Evolutionary conservation across 495 filamentous ascomycete species (phyloP).

Genomic region (Letharia columbiana): DNA sequence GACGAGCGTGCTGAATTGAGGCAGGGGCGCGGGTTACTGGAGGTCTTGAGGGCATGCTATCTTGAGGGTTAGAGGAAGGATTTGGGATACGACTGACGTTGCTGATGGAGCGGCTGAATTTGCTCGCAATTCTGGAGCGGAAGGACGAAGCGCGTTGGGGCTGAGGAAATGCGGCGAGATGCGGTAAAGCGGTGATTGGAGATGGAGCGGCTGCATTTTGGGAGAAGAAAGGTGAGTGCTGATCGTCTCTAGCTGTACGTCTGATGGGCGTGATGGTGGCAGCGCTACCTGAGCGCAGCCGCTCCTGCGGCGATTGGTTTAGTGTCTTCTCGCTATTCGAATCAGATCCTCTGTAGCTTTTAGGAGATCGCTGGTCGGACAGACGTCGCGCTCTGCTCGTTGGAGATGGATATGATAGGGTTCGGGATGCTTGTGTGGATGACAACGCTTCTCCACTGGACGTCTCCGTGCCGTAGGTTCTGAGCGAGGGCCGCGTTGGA

Average conservation of each 20-base stretch:
- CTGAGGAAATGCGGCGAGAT: background rate
- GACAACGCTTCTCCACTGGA: conserved; percentile 15
- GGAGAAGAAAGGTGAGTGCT: conserved; percentile 1
- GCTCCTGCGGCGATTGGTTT: conserved; percentile 3
- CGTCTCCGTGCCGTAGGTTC: conserved; percentile 15
- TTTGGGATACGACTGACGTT: conserved; percentile 7
- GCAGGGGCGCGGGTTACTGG: background rate
- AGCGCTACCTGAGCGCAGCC: background rate
- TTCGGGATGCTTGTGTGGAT: conserved; percentile 8
- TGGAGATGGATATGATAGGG: conserved; percentile 22
- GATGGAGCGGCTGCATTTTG: conserved; percentile 1
- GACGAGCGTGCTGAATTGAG: conserved; percentile 6
- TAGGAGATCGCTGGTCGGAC: conserved; percentile 15
- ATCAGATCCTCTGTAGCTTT: conserved; percentile 14
- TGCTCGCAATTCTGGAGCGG: conserved; percentile 9
- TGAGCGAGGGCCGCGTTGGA: conserved; percentile 10
- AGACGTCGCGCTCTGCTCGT: background rate
- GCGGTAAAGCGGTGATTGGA: background rate
- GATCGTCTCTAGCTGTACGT: background rate
- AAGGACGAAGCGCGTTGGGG: conserved; percentile 8
- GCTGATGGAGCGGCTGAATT: conserved; percentile 12
- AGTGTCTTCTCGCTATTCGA: conserved; percentile 18
- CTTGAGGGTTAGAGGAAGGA: background rate
- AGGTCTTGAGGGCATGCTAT: conserved; percentile 9
- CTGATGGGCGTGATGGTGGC: conserved; percentile 5